These are phyloP conservation scores for Persicaria maculosa DNA, from an alignment of 148 eudicot species.

Conservation along the genomic window DNA sequence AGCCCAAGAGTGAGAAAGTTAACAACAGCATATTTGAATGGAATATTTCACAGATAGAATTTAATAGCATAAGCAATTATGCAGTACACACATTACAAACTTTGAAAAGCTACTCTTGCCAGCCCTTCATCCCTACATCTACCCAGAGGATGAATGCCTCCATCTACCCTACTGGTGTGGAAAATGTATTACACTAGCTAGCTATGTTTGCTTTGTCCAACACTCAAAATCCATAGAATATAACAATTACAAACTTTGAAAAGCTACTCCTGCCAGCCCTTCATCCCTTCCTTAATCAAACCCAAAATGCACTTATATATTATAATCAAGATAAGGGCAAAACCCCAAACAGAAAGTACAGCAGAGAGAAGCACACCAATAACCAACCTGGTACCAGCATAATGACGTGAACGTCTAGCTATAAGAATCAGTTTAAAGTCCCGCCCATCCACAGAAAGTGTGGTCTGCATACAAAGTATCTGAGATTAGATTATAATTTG, in stretches of 20 bases:
- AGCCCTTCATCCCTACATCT: too few species aligned
- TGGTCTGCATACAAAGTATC: constrained; percentile 33
- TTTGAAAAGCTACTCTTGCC: too few species aligned
- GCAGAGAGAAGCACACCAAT: not conserved
- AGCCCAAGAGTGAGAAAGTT: constrained; percentile 6
- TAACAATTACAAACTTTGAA: too few species aligned
- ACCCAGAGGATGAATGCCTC: too few species aligned
- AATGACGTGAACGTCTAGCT: constrained; percentile 79
- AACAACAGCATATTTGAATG: not conserved
- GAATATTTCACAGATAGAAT: not conserved
- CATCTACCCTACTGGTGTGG: too few species aligned
- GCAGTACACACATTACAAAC: not conserved
- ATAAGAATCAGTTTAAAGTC: constrained; percentile 55
- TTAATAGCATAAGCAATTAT: not conserved
- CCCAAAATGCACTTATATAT: not conserved
- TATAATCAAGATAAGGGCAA: not conserved
- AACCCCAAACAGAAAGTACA: not conserved
- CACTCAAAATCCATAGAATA: too few species aligned
- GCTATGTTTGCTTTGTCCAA: too few species aligned
- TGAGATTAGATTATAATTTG: not conserved
- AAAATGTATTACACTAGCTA: too few species aligned
- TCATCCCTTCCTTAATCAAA: not conserved
- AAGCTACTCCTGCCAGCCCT: constrained; percentile 1
- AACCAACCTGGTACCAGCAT: constrained; percentile 81
- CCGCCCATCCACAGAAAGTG: constrained; percentile 46